A percentile compares a stretch with the other conserved stretches of the same genome.
These are phyloP conservation scores for Trichophyton rubrum DNA, from an alignment of 2,329 filamentous ascomycete genomes.

Conservation along the genomic window DNA sequence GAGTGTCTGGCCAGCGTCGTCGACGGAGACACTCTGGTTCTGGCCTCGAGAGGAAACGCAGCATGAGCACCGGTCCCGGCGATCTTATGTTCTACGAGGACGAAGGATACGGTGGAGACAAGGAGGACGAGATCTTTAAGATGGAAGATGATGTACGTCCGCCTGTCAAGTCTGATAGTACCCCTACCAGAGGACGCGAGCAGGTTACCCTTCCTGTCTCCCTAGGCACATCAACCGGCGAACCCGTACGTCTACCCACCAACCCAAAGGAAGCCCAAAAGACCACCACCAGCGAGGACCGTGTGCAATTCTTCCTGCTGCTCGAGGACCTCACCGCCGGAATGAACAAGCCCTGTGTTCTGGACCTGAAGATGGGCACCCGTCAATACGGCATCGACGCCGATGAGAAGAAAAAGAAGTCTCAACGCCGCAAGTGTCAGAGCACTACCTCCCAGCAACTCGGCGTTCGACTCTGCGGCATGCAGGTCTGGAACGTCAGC, in stretches of 20 bases:
- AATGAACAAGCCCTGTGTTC: conserved; percentile 92
- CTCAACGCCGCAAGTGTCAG: conserved; percentile 84
- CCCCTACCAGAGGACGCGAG: neutral
- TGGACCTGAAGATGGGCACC: conserved; percentile 98
- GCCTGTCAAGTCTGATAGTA: neutral
- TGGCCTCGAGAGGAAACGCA: conserved; percentile 62
- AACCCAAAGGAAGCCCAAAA: conserved; percentile 65
- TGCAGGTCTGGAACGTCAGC: conserved; percentile 88
- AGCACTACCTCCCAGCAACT: conserved; percentile 83
- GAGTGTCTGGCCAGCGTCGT: conserved; percentile 13
- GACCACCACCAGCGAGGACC: conserved; percentile 32
- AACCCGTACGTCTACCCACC: conserved; percentile 38
- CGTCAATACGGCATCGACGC: conserved; percentile 93
- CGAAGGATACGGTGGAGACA: conserved; percentile 70
- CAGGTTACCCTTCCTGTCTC: conserved; percentile 12
- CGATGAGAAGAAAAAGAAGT: conserved; percentile 78
- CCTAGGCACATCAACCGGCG: conserved; percentile 14
- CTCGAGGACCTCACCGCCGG: conserved; percentile 90
- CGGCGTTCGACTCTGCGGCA: conserved; percentile 84
- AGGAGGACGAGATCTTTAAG: conserved; percentile 55
- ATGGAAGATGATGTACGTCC: conserved; percentile 46
- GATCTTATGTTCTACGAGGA: conserved; percentile 84
- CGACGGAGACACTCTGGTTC: conserved; percentile 74
- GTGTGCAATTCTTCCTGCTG: conserved; percentile 84
- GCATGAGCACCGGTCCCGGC: conserved; percentile 58